Conservation (phyloP, 1,284 basidiomycete species). For the Vanrija humicola region DNA sequence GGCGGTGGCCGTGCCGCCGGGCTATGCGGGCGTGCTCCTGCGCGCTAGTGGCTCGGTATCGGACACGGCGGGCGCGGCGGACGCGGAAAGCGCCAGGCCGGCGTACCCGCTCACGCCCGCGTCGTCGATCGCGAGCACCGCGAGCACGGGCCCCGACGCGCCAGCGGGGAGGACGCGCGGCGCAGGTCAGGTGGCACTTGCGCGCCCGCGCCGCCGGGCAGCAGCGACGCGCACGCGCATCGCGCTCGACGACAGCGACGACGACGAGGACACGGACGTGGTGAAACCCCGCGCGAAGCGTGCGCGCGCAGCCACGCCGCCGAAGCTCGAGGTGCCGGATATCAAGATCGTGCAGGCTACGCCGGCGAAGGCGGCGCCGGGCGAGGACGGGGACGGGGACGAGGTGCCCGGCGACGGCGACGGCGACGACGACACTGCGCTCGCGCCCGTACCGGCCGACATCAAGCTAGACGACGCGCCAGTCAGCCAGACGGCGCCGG, state of each 20-base stretch:
- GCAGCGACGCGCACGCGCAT: conserved; percentile 17
- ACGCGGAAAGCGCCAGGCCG: not conserved
- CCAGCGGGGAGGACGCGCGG: conserved; percentile 18
- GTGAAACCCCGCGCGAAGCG: not conserved
- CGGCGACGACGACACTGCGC: not conserved
- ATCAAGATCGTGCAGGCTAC: not conserved
- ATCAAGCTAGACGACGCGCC: too few species aligned
- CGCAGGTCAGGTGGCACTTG: conserved; percentile 36
- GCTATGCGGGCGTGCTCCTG: conserved; percentile 34
- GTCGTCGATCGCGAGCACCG: conserved; percentile 6
- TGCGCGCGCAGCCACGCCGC: not conserved
- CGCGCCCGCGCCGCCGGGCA: conserved; percentile 20
- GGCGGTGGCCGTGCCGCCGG: conserved; percentile 27
- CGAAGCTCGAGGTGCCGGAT: not conserved
- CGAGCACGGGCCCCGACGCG: not conserved
- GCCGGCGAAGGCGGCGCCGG: not conserved
- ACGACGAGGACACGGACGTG: conserved; percentile 24
- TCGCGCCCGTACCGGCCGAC: not conserved
- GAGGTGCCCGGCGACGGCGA: conserved; percentile 2
- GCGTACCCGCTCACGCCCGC: conserved; percentile 12
- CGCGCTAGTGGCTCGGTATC: not conserved
- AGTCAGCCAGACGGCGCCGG: not conserved
- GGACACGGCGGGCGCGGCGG: not conserved
- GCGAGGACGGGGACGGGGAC: not conserved
- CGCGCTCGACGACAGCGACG: conserved; percentile 32